These are phyloP conservation scores for Leishmania arabica DNA, from an alignment of 208 protist genomes.

Conservation along the genomic window DNA sequence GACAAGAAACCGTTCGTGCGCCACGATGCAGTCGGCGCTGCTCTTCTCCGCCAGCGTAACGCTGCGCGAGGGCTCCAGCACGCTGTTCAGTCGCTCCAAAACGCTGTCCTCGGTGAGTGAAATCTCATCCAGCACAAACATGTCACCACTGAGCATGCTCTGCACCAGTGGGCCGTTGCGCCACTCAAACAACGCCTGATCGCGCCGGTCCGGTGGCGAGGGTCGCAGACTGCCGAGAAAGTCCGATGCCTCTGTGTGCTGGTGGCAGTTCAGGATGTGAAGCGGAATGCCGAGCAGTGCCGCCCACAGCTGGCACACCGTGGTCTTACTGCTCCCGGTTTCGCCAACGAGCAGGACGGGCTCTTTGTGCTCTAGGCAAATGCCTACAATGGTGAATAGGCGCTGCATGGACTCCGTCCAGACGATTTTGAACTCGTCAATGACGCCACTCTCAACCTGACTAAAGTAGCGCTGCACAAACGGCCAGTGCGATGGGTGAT, in stretches of 20 bases:
- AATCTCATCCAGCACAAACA: conserved; percentile 99
- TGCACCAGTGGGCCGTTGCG: conserved; percentile 98
- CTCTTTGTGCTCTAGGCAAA: conserved; percentile 95
- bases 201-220: conserved; percentile 74
- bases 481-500: conserved; percentile 82
- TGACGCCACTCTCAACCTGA: conserved; percentile 60
- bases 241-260: conserved; percentile 99
- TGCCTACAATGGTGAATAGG: conserved; percentile 96
- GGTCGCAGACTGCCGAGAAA: conserved; percentile 96
- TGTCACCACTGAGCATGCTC: conserved; percentile 98
- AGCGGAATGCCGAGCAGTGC: conserved; percentile 85
- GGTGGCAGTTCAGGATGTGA: conserved; percentile 99
- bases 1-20: conserved; percentile 94
- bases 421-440: conserved; percentile 94
- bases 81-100: conserved; percentile 99
- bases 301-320: conserved; percentile 96
- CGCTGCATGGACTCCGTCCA: conserved; percentile 97
- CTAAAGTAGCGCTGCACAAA: conserved; percentile 78
- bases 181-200: conserved; percentile 97
- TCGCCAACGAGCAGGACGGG: conserved; percentile 98
- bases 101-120: conserved; percentile 99
- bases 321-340: conserved; percentile 99
- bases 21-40: conserved; percentile 80
- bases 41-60: conserved; percentile 98
- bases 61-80: conserved; percentile 97